Base-by-base conservation (phyloP, 1,139 yeast species). In the Candida anutae region DNA sequence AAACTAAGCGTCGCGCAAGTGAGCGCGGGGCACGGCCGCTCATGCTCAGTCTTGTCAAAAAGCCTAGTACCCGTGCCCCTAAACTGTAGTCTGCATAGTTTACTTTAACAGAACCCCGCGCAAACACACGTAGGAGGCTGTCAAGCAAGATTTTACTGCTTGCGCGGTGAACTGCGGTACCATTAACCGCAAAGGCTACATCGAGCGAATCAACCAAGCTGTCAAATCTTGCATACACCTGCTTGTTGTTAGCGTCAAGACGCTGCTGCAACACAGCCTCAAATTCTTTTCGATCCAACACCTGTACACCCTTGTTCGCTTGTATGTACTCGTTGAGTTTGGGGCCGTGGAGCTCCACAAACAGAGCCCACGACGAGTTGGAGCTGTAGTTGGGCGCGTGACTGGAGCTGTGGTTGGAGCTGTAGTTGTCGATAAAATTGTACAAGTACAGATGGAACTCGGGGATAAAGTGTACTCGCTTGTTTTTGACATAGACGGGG, bases 41-140 rank as follows among this genome's bases (percentile, higher is more conserved):
- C 20, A 34, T 25, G 12, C 29, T 27, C n/a, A 30, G 21, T 8
- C 23, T 44, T 3, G 70, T 63, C 20, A 64, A 45, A 32, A 61
- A 64, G 4, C 72, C 71, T 12, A 64, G 43, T 2, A 63, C 58
- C 28, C 69, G 45, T 1, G 69, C 40, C 1, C 70, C 70, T 4
- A 56, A 42, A 16, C 45, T 52, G 37, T 58, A 63, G 33, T 61
- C 67, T 4, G 70, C 70, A 40, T 58, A 64, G 35, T 65, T 63
- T 9, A 59, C 50, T 23, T 53, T 54, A n/a, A 53, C 39, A 0
- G 68, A 48, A 1, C 65, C 65, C 35, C 53, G 51, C 18, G 64
- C 43, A 26, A 62, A 48, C 0, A 55, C 39, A 5, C 62, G 63
- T 9, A 63, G 43, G 23, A 62, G 39, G 16, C 27, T 31, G 26